phyloP scores from a whole-genome alignment of 306 rosid genomes.

The Aeschynomene evenia region DNA sequence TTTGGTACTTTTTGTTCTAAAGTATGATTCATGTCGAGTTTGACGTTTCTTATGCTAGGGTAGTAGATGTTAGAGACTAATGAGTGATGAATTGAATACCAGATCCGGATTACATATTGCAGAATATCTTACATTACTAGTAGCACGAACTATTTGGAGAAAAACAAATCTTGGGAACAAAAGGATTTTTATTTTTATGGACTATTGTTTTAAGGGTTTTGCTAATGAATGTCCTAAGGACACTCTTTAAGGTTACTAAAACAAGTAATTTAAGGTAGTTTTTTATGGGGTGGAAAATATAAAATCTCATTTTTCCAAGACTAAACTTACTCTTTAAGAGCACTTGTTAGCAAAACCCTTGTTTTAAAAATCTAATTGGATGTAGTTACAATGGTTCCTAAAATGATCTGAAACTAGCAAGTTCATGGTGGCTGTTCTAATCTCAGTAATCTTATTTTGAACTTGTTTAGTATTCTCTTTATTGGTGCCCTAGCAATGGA shows the following conservation, averaged over 20 bases:
- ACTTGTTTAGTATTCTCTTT: not conserved
- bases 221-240: too few species aligned
- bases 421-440: not conserved
- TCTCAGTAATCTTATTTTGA: not conserved
- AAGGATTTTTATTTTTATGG: too few species aligned
- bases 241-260: too few species aligned
- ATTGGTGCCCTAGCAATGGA: not conserved
- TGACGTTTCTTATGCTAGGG: conserved; percentile 11
- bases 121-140: too few species aligned
- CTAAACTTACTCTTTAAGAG: too few species aligned
- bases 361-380: not conserved
- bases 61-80: not conserved
- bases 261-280: too few species aligned
- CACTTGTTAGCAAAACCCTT: too few species aligned
- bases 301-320: too few species aligned
- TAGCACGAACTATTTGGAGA: not conserved
- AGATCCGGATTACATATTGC: not conserved
- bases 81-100: not conserved
- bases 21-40: not conserved
- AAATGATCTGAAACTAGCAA: not conserved
- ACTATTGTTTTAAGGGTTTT: too few species aligned
- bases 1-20: not conserved
- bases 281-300: too few species aligned
- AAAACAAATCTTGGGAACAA: too few species aligned
- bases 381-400: not conserved